A percentile compares a stretch with the other conserved stretches of the same genome.
Conservation (phyloP, 2,329 filamentous ascomycete genomes). For the Trichoderma asperellum region DNA sequence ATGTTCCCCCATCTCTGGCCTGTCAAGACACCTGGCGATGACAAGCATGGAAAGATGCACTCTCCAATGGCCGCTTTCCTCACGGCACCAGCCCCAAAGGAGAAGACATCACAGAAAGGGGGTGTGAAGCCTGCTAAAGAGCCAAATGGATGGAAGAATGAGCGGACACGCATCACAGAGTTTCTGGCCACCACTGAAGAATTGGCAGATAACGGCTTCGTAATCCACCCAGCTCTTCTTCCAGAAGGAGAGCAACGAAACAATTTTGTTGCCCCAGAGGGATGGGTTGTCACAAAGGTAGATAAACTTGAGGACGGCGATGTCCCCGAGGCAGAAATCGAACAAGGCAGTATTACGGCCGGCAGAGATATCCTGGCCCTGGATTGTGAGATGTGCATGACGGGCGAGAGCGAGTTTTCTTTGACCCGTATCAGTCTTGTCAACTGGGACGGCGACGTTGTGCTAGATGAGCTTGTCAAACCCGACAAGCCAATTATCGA, state of each 20-base stretch:
- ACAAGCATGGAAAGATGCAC: slow-evolving; percentile 77
- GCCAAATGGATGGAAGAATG: slow-evolving; percentile 69
- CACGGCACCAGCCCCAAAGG: slow-evolving; percentile 71
- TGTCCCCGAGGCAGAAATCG: slow-evolving; percentile 70
- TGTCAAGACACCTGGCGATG: slow-evolving; percentile 83
- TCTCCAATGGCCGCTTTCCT: slow-evolving; percentile 87
- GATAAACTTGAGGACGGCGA: slow-evolving; percentile 67
- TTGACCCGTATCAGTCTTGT: slow-evolving; percentile 88
- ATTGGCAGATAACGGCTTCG: slow-evolving; percentile 80
- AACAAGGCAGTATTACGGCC: slow-evolving; percentile 80
- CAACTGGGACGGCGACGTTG: slow-evolving; percentile 78
- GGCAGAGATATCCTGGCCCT: slow-evolving; percentile 79
- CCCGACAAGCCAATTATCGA: slow-evolving; percentile 85
- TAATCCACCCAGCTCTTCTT: slow-evolving; percentile 79
- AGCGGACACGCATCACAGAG: slow-evolving; percentile 79
- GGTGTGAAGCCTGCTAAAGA: slow-evolving; percentile 64
- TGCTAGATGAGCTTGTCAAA: slow-evolving; percentile 91
- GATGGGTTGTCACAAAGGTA: slow-evolving; percentile 83
- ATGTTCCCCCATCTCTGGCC: slow-evolving; percentile 92
- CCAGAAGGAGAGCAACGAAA: slow-evolving; percentile 58
- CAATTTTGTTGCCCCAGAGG: slow-evolving; percentile 60
- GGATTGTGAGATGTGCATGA: slow-evolving; percentile 98
- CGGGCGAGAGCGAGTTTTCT: slow-evolving; percentile 75
- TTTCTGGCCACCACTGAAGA: slow-evolving; percentile 75
- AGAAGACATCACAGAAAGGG: slow-evolving; percentile 60